phyloP scores from a whole-genome alignment of 192 early-diverging fungal species.

The Globomyces pollinis-pini region DNA sequence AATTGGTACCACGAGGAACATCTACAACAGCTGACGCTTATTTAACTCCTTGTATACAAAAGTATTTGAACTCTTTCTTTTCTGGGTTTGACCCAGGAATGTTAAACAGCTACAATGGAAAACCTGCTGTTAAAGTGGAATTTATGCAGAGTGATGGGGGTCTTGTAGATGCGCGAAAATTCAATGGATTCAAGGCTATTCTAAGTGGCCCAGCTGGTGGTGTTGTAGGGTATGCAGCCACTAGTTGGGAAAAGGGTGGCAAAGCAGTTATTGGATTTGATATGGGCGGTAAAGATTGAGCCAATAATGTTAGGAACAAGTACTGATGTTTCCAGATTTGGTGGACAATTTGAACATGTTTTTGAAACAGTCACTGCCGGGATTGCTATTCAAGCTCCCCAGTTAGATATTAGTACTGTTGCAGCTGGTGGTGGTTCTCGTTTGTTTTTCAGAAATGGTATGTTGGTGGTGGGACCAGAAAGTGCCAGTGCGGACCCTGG shows the following conservation, averaged over 20 bases:
- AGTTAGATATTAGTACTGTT: slow-evolving; percentile 92
- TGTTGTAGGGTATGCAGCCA: slow-evolving; percentile 77
- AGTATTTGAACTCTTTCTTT: slow-evolving; percentile 79
- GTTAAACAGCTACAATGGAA: slow-evolving; percentile 14
- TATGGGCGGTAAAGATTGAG: slow-evolving; percentile 88
- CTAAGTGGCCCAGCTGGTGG: slow-evolving; percentile 93
- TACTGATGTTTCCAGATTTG: slow-evolving; percentile 87
- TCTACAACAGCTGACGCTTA: slow-evolving; percentile 90
- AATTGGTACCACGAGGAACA: slow-evolving; percentile 87
- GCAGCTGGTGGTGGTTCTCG: slow-evolving; percentile 94
- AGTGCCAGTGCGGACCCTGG: slow-evolving; percentile 92
- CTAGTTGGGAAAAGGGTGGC: slow-evolving; percentile 33
- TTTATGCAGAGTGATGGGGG: slow-evolving; percentile 99
- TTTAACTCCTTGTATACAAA: slow-evolving; percentile 83
- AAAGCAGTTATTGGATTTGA: slow-evolving; percentile 89
- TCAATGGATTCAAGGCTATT: slow-evolving; percentile 83
- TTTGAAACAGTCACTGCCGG: slow-evolving; percentile 83
- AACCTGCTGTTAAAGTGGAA: slow-evolving; percentile 53
- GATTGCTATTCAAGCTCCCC: slow-evolving; percentile 90
- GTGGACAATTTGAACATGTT: slow-evolving; percentile 82
- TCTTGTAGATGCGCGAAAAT: slow-evolving; percentile 73
- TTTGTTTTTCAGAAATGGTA: slow-evolving; percentile 85
- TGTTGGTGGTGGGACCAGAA: slow-evolving; percentile 85
- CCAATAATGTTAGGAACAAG: slow-evolving; percentile 14
- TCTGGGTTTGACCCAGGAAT: slow-evolving; percentile 75